Evolutionary conservation across 2,329 filamentous ascomycete genomes (phyloP).

Genomic region (Colletotrichum sp.): DNA sequence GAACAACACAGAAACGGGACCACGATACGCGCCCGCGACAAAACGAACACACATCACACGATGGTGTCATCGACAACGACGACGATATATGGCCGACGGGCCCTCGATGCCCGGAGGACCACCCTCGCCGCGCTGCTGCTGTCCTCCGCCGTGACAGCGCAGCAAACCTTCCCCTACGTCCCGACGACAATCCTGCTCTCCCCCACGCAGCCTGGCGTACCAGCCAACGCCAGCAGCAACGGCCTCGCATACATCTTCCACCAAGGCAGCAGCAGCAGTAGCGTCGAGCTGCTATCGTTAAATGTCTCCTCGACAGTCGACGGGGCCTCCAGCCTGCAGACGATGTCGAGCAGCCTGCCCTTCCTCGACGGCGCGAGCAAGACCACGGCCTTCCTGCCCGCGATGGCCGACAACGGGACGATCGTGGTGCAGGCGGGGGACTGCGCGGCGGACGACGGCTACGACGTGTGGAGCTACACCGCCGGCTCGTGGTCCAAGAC

Average conservation of each 20-base stretch:
- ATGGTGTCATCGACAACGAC: neutral
- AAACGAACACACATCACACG: neutral
- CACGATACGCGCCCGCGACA: neutral
- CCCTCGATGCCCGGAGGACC: neutral
- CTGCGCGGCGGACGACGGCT: slow-evolving; percentile 61
- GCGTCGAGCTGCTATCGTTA: slow-evolving; percentile 65
- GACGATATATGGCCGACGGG: neutral
- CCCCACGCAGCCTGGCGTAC: slow-evolving; percentile 45
- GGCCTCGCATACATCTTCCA: slow-evolving; percentile 74
- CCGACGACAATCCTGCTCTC: slow-evolving; percentile 75
- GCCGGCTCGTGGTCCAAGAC: slow-evolving; percentile 53
- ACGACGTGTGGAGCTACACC: slow-evolving; percentile 72
- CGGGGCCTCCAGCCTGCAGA: slow-evolving; percentile 49
- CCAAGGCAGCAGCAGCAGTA: slow-evolving; percentile 44
- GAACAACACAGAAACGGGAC: slow-evolving; percentile 4
- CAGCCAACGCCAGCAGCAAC: slow-evolving; percentile 40
- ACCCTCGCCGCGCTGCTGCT: slow-evolving; percentile 13
- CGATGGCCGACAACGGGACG: slow-evolving; percentile 70
- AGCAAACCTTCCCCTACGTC: slow-evolving; percentile 72
- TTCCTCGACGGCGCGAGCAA: slow-evolving; percentile 60
- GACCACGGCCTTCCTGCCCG: slow-evolving; percentile 68
- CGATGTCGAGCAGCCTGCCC: slow-evolving; percentile 62
- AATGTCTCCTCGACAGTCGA: slow-evolving; percentile 66
- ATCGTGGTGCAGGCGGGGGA: slow-evolving; percentile 78
- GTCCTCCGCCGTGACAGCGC: slow-evolving; percentile 27